Evolutionary conservation across 2,329 filamentous ascomycete species (phyloP).

Genomic region (Pseudogymnoascus sp.): DNA sequence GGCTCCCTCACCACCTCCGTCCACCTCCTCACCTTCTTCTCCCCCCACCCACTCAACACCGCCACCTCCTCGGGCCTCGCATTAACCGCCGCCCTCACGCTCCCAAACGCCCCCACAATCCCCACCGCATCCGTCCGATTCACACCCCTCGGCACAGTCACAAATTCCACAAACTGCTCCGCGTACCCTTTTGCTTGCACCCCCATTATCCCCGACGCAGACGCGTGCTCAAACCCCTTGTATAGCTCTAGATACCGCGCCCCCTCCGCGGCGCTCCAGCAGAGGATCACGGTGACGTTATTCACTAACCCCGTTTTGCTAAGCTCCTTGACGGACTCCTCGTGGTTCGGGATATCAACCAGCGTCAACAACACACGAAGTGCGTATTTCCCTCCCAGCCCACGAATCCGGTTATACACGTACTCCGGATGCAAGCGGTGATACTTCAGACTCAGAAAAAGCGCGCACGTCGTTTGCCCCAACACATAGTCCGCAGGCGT

Average conservation of each 20-base stretch:
- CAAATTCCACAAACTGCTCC: conserved; percentile 83
- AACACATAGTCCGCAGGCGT: conserved; percentile 92
- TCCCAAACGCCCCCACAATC: conserved; percentile 86
- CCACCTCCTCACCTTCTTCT: conserved; percentile 90
- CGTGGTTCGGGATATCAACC: conserved; percentile 92
- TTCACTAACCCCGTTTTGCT: conserved; percentile 90
- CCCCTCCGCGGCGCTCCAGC: conserved; percentile 90
- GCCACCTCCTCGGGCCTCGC: conserved; percentile 78
- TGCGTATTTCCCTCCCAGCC: conserved; percentile 75
- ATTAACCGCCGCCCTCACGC: conserved; percentile 76
- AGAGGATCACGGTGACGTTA: conserved; percentile 83
- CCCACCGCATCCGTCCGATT: conserved; percentile 93
- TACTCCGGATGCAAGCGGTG: conserved; percentile 96
- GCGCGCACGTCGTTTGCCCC: conserved; percentile 75
- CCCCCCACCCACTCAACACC: conserved; percentile 84
- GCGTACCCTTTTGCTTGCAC: conserved; percentile 77
- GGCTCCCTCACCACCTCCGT: conserved; percentile 72
- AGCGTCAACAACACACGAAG: conserved; percentile 80
- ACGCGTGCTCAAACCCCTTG: conserved; percentile 86
- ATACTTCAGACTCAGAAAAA: conserved; percentile 94
- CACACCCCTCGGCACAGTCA: conserved; percentile 79
- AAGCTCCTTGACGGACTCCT: conserved; percentile 79
- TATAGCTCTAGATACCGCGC: conserved; percentile 90
- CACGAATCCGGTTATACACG: conserved; percentile 85
- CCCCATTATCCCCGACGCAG: conserved; percentile 71